Evolutionary conservation across 176 grass and related monocot genomes (phyloP).

Genomic region (Hsuehochloa calcarea): DNA sequence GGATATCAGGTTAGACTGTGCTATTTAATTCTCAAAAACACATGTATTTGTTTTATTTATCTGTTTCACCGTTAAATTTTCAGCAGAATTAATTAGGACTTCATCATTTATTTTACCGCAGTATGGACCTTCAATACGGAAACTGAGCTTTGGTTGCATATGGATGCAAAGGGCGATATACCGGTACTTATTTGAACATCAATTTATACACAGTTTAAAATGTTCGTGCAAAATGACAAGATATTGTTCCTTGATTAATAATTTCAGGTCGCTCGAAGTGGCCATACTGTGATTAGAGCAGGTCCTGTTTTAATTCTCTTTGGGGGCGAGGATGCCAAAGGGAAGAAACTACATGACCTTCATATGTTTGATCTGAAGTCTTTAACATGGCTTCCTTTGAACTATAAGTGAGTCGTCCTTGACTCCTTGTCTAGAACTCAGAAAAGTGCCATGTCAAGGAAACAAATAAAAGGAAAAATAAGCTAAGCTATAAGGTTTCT

Average conservation of each 20-base stretch:
- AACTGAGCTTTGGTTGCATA: conserved; percentile 66
- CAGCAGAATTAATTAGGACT: conserved; percentile 36
- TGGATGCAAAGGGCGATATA: conserved; percentile 90
- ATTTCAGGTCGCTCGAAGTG: conserved; percentile 80
- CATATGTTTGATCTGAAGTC: conserved; percentile 99
- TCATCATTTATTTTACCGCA: conserved; percentile 53
- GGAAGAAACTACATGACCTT: conserved; percentile 95
- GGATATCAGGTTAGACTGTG: conserved; percentile 63
- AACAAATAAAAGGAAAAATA: background rate
- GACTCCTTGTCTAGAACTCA: conserved; percentile 8
- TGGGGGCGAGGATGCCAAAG: conserved; percentile 82
- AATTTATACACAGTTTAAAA: background rate
- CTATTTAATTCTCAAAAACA: conserved; percentile 11
- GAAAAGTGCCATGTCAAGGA: conserved; percentile 12
- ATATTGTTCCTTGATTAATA: conserved; percentile 14
- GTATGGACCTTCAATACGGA: conserved; percentile 87
- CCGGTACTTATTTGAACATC: conserved; percentile 59
- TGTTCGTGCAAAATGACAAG: conserved; percentile 10
- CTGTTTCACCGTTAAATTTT: conserved; percentile 33
- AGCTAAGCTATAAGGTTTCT: conserved; percentile 23
- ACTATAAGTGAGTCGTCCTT: conserved; percentile 78
- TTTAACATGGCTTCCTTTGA: conserved; percentile 95
- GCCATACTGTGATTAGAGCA: conserved; percentile 84
- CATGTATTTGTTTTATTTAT: conserved; percentile 1
- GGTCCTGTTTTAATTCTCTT: conserved; percentile 89